Percentiles rank a stretch among this genome's conserved stretches.
phyloP scores from a whole-genome alignment of 805 yeast species.

The Lachancea cidri region DNA sequence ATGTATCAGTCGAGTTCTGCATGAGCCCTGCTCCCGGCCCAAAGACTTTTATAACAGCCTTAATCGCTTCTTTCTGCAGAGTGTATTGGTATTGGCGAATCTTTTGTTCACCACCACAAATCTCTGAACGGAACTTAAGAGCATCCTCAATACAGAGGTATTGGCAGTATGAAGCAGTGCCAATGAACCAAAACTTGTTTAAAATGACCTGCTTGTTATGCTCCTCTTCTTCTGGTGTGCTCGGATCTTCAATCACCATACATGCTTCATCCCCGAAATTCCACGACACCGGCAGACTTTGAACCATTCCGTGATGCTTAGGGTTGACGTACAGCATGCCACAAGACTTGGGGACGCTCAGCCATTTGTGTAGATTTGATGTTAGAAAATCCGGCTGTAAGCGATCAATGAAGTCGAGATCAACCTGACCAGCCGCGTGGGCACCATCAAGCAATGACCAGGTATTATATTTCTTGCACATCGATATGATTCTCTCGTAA shows the following conservation, averaged over 20 bases:
- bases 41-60: slow-evolving; percentile 36
- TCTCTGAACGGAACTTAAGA: slow-evolving; percentile 44
- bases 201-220: slow-evolving; percentile 26
- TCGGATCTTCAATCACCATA: slow-evolving; percentile 8
- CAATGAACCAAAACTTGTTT: slow-evolving; percentile 46
- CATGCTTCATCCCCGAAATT: slow-evolving; percentile 14
- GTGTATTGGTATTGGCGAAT: slow-evolving; percentile 44
- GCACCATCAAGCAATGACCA: slow-evolving; percentile 68
- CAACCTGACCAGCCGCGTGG: slow-evolving; percentile 55
- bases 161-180: slow-evolving; percentile 46
- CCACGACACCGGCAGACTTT: slow-evolving; percentile 57
- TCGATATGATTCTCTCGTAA: slow-evolving; percentile 40
- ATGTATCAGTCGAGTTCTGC: slow-evolving; percentile 15
- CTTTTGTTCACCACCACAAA: slow-evolving; percentile 49
- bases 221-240: slow-evolving; percentile 13
- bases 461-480: slow-evolving; percentile 44
- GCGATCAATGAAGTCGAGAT: slow-evolving; percentile 36
- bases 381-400: slow-evolving; percentile 55
- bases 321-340: slow-evolving; percentile 55
- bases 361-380: slow-evolving; percentile 70
- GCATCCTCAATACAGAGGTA: slow-evolving; percentile 44
- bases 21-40: slow-evolving; percentile 34
- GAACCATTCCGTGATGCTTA: slow-evolving; percentile 44
- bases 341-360: slow-evolving; percentile 50
- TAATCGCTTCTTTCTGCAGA: slow-evolving; percentile 43